These are phyloP conservation scores for Neodidymelliopsis sp. DNA, from an alignment of 2,329 filamentous ascomycete species.

Conservation along the genomic window DNA sequence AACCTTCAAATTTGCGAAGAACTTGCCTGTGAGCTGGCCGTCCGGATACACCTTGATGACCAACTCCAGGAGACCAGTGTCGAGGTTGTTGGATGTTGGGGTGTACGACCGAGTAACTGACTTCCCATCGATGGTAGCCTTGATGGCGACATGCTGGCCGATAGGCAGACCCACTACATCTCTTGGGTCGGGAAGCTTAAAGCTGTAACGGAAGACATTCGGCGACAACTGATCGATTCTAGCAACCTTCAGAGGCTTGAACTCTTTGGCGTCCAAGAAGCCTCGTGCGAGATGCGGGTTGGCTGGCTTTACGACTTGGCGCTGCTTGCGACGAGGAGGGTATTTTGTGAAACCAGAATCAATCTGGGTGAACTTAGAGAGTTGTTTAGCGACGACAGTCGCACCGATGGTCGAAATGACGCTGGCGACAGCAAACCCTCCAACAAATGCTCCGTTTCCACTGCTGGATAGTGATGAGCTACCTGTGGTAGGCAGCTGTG, in stretches of 20 bases:
- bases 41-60: conserved; percentile 62
- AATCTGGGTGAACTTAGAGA: conserved; percentile 55
- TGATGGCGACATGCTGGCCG: conserved; percentile 46
- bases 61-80: conserved; percentile 61
- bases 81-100: conserved; percentile 63
- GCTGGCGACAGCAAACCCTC: conserved; percentile 29
- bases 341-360: conserved; percentile 29
- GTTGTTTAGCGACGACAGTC: conserved; percentile 21
- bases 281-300: conserved; percentile 42
- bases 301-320: conserved; percentile 13
- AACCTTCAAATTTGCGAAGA: conserved; percentile 57
- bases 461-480: conserved; percentile 11
- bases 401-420: conserved; percentile 27
- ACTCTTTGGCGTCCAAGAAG: conserved; percentile 60
- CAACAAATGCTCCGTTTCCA: conserved; percentile 17
- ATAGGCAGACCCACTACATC: conserved; percentile 45
- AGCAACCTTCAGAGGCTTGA: conserved; percentile 56
- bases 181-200: conserved; percentile 28
- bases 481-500: conserved; percentile 1
- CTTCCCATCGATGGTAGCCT: conserved; percentile 71
- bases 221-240: conserved; percentile 23
- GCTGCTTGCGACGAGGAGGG: conserved; percentile 30
- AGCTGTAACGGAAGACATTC: conserved; percentile 35
- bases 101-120: conserved; percentile 32
- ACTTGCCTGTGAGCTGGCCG: conserved; percentile 58